Base-by-base conservation (phyloP, 148 eudicot genomes). In the Diospyros lotus region DNA sequence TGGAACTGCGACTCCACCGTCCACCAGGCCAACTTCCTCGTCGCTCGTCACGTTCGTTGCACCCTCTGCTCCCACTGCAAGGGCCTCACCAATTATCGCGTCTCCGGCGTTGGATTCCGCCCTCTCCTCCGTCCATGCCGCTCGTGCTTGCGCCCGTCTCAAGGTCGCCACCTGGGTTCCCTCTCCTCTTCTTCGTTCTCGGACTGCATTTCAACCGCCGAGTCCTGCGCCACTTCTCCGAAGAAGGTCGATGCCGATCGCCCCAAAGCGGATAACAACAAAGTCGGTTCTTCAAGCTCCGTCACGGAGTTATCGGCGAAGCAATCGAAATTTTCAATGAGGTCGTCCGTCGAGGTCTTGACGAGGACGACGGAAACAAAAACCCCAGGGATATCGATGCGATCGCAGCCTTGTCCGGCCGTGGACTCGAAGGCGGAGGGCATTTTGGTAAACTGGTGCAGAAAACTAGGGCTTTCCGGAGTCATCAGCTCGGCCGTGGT, bases 21-120 rank as follows among this genome's bases (percentile, higher is more conserved):
- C 15, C 95, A 90, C 82, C 53, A 72, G 3, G 92, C 89, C 3
- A 88, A 90, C 66, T 90, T 90, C 83, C 90, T 90, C 51, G 95
- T 83, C n/a, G 90, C 95, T 43, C 92, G 95, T 13, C 95, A 90
- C 64, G 58, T 83, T 12, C 86, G 92, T 50, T 75, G 68, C 1
- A 3, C 58, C 5, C 15, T 88, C 13, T 86, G 90, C 78, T 74
- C 80, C 51, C 12, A n/a, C 4, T 87, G 91, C 58, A 43, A n/a
- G 0, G 62, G 43, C 1, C 43, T 80, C 69, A 77, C 70, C 72
- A 82, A 75, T 1, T 54, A 61, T 3, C 51, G 46, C 8, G 11
- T 82, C 56, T 81, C 88, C 79, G 87, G 87, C 59, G 67, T 65
- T 63, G 67, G 17, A 6, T 58, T 48, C 46, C 73, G 46, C 5